Conservation (phyloP, 768 basidiomycete genomes). For the Hygrophorus russula region DNA sequence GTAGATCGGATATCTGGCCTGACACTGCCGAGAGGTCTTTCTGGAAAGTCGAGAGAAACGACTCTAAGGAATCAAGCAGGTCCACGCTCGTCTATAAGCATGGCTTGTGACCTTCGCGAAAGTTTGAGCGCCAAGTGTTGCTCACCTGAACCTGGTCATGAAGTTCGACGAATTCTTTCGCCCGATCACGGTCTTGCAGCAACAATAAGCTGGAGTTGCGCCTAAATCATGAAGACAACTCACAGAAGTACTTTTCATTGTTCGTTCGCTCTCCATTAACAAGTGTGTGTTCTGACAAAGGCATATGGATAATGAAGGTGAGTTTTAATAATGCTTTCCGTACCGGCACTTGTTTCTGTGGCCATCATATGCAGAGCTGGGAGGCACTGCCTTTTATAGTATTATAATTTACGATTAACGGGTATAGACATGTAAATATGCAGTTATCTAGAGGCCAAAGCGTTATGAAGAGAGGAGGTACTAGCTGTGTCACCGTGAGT, state of each 20-base stretch:
- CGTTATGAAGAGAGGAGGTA: constrained; percentile 25
- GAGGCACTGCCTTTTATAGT: too few species aligned
- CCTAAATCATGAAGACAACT: constrained; percentile 10
- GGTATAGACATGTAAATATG: not conserved
- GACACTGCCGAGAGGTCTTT: constrained; percentile 90
- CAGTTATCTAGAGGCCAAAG: constrained; percentile 11
- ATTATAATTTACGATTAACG: not conserved
- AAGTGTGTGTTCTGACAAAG: too few species aligned
- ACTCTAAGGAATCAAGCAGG: constrained; percentile 78
- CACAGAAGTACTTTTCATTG: constrained; percentile 19
- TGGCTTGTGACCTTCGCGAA: constrained; percentile 4
- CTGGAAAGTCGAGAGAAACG: constrained; percentile 92
- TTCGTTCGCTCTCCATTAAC: not conserved
- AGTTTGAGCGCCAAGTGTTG: not conserved
- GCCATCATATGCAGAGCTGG: not conserved
- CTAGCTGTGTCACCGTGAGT: constrained; percentile 6
- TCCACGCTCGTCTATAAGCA: constrained; percentile 64
- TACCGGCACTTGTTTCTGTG: too few species aligned
- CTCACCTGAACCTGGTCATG: constrained; percentile 82
- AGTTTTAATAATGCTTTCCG: too few species aligned
- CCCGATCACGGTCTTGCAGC: constrained; percentile 23
- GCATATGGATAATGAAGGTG: not conserved
- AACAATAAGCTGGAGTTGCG: constrained; percentile 3
- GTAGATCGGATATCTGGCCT: constrained; percentile 91
- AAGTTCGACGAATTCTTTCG: constrained; percentile 71